These are phyloP conservation scores for Pythium monospermum DNA, from an alignment of 352 stramenopile species.

Conservation along the genomic window DNA sequence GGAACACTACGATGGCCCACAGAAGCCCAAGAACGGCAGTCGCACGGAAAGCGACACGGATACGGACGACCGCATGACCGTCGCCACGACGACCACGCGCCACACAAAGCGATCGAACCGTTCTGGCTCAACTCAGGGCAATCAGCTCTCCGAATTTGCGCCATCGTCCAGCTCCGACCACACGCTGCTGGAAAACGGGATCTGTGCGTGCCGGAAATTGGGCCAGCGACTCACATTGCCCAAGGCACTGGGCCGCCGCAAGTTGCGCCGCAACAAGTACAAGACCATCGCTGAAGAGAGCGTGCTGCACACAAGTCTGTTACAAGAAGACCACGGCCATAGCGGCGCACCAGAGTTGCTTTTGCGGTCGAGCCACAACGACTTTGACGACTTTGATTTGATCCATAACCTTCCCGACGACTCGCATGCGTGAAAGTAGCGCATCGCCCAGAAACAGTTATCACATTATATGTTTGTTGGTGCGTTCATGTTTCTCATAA, in stretches of 20 bases:
- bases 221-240: conserved; percentile 26
- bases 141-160: conserved; percentile 22
- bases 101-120: conserved; percentile 18
- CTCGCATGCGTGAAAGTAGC: background rate
- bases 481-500: background rate
- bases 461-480: background rate
- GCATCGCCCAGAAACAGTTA: too few species aligned
- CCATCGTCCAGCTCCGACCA: conserved; percentile 36
- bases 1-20: background rate
- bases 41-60: background rate
- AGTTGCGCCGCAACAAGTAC: conserved; percentile 31
- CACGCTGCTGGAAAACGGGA: conserved; percentile 12
- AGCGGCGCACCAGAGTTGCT: conserved; percentile 17
- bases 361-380: conserved; percentile 18
- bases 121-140: conserved; percentile 36
- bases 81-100: background rate
- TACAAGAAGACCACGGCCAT: conserved; percentile 29
- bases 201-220: conserved; percentile 34
- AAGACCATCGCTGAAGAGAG: conserved; percentile 29
- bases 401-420: conserved; percentile 15
- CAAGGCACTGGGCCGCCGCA: conserved; percentile 15
- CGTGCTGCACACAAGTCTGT: conserved; percentile 32
- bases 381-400: conserved; percentile 41
- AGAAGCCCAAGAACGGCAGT: background rate
- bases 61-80: background rate